Percentiles rank a stretch among this genome's conserved stretches.
phyloP scores from a whole-genome alignment of 2,329 filamentous ascomycete species.

The Pseudogymnoascus sp. region DNA sequence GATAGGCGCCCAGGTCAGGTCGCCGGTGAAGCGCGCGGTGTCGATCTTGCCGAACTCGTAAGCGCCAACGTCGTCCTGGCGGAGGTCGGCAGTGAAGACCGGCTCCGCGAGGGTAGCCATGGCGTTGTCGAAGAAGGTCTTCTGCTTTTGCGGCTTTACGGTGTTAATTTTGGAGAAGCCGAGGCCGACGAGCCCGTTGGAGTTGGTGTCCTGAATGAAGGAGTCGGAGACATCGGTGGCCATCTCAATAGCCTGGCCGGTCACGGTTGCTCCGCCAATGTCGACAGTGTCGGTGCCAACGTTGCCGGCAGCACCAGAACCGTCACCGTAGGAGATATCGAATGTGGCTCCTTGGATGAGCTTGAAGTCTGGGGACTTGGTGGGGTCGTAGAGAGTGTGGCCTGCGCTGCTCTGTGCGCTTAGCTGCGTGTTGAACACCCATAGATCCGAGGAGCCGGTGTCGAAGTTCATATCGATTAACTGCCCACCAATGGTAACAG shows the following conservation, averaged over 20 bases:
- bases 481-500: constrained; percentile 27
- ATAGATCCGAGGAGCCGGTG: constrained; percentile 30
- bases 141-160: constrained; percentile 27
- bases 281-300: constrained; percentile 31
- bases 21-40: constrained; percentile 44
- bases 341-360: constrained; percentile 26
- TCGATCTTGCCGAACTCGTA: constrained; percentile 55
- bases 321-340: constrained; percentile 34
- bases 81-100: constrained; percentile 51
- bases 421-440: constrained; percentile 31
- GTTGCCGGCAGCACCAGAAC: constrained; percentile 30
- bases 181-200: constrained; percentile 58
- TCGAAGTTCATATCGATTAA: constrained; percentile 30
- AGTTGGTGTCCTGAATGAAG: constrained; percentile 30
- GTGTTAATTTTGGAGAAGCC: constrained; percentile 35
- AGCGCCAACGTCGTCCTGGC: constrained; percentile 38
- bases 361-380: constrained; percentile 26
- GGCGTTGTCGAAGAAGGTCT: constrained; percentile 32
- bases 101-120: constrained; percentile 38
- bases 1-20: constrained; percentile 44
- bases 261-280: constrained; percentile 30
- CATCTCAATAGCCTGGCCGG: constrained; percentile 28
- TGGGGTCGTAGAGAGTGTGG: constrained; percentile 27
- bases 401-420: constrained; percentile 23
- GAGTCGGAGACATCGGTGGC: constrained; percentile 28